Base-by-base conservation (phyloP, 805 yeast genomes). In the Wickerhamomyces canadensis region DNA sequence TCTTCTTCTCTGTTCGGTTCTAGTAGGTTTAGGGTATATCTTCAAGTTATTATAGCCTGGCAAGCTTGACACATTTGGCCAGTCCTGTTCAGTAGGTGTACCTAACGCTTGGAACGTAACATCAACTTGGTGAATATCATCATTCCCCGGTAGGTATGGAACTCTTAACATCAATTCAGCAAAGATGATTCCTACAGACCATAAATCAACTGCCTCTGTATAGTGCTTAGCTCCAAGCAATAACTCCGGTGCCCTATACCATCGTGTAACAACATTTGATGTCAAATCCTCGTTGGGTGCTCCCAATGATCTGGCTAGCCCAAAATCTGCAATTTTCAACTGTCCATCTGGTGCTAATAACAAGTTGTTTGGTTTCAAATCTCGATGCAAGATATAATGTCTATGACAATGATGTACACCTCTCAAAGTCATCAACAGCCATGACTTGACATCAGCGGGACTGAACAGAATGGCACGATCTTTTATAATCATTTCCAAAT, bases 191-290 rank as follows among this genome's bases (percentile, higher is more conserved):
- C 99, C 99, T 5, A 89, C 84, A 0, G 98, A 91, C 99, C 99
- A 93, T 11, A 88, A 66, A 61, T 93, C 99, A 4, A 93, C 75
- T 0, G 94, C 94, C 2, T 80, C 81, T 0, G 96, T 82, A 53
- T 93, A 93, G 58, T 87, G 93, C 33, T 81, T 72, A 0, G 96
- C 83, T 1, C 96, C 97, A 43, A 91, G 76, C 18, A 93, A 64
- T 33, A 93, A 65, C 53, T 93, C 99, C 0, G 99, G 99, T 0
- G 98, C 95, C 38, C 98, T 67, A 60, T 93, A 93, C 99, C 99
- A 93, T 42, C 98, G 65, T 3, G 99, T 93, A 2, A 93, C 98
- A 4, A 93, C 99, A 45, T 89, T 91, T 2, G 95, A 84, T 0
- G 98, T 85, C 58, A 93, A 65, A 31, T 71, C 74, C 45, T 84